These are phyloP conservation scores for Fonticula alba DNA, from an alignment of 78 protist species.

Conservation along the genomic window DNA sequence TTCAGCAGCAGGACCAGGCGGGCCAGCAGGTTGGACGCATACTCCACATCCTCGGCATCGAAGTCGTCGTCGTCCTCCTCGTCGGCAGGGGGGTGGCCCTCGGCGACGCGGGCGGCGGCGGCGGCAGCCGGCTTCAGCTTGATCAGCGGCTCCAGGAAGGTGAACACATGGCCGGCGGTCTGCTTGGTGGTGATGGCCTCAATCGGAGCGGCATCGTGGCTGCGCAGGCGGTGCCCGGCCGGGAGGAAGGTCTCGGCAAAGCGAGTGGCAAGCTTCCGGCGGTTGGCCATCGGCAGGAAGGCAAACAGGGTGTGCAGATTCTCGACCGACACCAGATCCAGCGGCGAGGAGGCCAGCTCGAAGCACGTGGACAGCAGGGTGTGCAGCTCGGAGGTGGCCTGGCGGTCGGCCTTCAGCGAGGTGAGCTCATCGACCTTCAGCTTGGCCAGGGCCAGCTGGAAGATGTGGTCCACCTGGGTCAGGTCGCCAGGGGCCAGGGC, in stretches of 20 bases:
- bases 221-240: background rate
- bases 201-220: background rate
- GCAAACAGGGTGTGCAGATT: no score
- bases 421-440: conserved; percentile 5
- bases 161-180: conserved; percentile 31
- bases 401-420: background rate
- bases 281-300: no score
- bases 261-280: background rate
- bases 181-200: conserved; percentile 4
- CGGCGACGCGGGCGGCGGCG: no score
- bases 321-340: no score
- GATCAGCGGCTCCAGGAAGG: conserved; percentile 19
- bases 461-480: conserved; percentile 45
- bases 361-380: background rate
- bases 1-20: conserved; percentile 39
- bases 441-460: conserved; percentile 15
- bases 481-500: conserved; percentile 43
- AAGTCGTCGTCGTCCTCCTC: conserved; percentile 50
- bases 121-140: conserved; percentile 33
- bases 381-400: background rate
- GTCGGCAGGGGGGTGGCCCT: conserved; percentile 23
- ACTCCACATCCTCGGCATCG: conserved; percentile 57
- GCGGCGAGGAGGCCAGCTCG: no score
- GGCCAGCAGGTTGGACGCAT: no score
- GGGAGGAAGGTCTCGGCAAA: background rate